Conservation (phyloP, 495 filamentous ascomycete species). For the Penicillium waksmanii region DNA sequence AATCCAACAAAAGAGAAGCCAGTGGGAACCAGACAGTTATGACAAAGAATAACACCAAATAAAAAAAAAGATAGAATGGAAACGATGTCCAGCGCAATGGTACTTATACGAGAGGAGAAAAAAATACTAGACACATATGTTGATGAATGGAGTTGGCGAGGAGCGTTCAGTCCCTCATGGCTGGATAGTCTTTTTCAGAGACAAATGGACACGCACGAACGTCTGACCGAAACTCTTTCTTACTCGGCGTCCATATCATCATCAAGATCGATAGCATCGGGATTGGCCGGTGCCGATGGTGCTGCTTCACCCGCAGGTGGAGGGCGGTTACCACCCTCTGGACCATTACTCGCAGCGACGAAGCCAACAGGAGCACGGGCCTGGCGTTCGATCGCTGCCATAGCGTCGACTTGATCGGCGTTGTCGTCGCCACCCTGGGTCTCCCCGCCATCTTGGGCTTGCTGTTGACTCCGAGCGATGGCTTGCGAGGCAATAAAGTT, state of each 20-base stretch:
- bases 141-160: constrained; percentile 14
- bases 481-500: constrained; percentile 98
- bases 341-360: constrained; percentile 80
- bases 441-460: constrained; percentile 46
- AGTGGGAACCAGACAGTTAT: constrained; percentile 10
- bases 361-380: constrained; percentile 89
- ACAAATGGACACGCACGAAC: neutral
- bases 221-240: neutral
- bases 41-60: constrained; percentile 5
- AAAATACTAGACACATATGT: constrained; percentile 20
- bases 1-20: constrained; percentile 13
- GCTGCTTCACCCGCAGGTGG: constrained; percentile 42
- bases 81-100: constrained; percentile 18
- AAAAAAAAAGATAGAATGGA: constrained; percentile 16
- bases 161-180: constrained; percentile 8
- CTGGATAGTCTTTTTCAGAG: neutral
- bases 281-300: constrained; percentile 65
- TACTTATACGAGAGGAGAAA: constrained; percentile 24
- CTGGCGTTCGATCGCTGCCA: constrained; percentile 88
- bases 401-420: constrained; percentile 73
- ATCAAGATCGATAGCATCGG: constrained; percentile 89
- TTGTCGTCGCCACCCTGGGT: constrained; percentile 47
- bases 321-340: constrained; percentile 70
- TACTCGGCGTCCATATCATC: constrained; percentile 57
- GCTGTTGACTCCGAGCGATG: constrained; percentile 75